These are phyloP conservation scores for Boletus subluridellus DNA, from an alignment of 1,284 basidiomycete genomes.

Conservation along the genomic window DNA sequence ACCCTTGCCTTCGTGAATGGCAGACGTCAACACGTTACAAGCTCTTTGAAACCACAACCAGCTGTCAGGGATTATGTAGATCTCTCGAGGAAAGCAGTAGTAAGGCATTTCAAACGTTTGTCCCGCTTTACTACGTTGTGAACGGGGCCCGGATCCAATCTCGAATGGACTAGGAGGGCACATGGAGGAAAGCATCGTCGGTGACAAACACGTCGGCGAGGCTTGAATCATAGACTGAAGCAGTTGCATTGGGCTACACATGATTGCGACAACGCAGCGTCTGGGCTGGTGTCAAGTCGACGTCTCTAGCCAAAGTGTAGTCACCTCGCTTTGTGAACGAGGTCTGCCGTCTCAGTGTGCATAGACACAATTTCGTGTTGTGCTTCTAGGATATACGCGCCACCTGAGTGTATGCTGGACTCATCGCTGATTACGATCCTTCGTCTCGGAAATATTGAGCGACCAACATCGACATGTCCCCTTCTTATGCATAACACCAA, in stretches of 20 bases:
- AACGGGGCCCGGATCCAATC: background rate
- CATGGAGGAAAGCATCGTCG: background rate
- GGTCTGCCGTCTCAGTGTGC: too few species aligned
- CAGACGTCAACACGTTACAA: background rate
- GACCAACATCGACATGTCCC: background rate
- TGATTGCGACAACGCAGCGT: too few species aligned
- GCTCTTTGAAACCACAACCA: background rate
- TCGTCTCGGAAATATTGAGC: background rate
- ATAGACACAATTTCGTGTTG: too few species aligned
- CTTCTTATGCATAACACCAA: constrained; percentile 23
- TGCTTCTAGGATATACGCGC: background rate
- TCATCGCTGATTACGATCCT: background rate
- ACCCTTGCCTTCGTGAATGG: background rate
- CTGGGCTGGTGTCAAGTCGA: too few species aligned
- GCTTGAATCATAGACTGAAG: background rate
- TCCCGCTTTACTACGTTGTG: background rate
- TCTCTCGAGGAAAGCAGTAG: background rate
- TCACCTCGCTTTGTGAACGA: too few species aligned
- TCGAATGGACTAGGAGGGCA: background rate
- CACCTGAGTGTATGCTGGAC: background rate
- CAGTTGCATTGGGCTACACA: background rate
- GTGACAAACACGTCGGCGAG: background rate
- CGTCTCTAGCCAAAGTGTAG: background rate
- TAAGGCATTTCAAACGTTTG: background rate
- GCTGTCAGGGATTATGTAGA: too few species aligned